These are phyloP conservation scores for Solanum ahanhuiri DNA, from an alignment of 257 asterid species.

Conservation along the genomic window DNA sequence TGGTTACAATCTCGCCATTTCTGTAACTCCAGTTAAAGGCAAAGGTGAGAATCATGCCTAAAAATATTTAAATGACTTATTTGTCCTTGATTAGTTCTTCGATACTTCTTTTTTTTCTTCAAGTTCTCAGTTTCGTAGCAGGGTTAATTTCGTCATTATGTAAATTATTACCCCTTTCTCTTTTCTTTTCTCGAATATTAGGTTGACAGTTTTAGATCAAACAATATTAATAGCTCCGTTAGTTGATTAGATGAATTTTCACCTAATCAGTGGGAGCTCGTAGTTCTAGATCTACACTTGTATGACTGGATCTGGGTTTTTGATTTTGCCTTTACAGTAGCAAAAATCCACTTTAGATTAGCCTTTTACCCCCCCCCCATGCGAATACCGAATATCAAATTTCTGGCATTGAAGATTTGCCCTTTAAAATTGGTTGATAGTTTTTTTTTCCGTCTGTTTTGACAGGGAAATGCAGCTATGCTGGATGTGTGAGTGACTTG, in stretches of 20 bases:
- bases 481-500: constrained; percentile 85
- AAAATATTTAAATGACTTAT: neutral
- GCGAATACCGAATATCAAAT: no score
- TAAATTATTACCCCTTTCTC: accelerated
- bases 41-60: constrained; percentile 25
- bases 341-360: no score
- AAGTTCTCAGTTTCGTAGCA: neutral
- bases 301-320: neutral
- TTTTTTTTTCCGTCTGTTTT: neutral
- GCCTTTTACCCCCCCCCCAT: no score
- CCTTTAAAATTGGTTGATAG: no score
- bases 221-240: neutral
- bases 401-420: no score
- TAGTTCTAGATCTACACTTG: neutral
- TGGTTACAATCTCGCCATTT: constrained; percentile 82
- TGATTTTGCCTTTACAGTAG: no score
- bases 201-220: neutral
- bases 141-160: neutral
- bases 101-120: neutral
- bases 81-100: neutral
- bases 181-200: neutral
- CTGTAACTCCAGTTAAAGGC: constrained; percentile 65
- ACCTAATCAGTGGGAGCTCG: neutral
- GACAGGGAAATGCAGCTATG: constrained; percentile 77
- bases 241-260: neutral